Evolutionary conservation across 345 rosid genomes (phyloP).

Genomic region (Lepidium africanum): DNA sequence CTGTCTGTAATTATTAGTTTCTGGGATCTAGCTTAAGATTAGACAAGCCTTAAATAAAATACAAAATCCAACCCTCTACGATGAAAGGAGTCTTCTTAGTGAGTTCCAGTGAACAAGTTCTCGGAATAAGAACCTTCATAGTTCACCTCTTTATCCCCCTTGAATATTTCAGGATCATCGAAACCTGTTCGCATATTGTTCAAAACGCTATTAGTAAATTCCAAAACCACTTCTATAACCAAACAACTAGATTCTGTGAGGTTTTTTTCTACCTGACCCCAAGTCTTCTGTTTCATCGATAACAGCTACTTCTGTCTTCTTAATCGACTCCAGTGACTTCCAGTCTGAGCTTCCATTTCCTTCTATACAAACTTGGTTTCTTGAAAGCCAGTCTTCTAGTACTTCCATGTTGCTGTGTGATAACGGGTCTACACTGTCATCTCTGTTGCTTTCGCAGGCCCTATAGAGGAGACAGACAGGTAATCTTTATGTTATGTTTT

Average conservation of each 20-base stretch:
- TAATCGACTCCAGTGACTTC: constrained; percentile 51
- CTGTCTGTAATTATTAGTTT: neutral
- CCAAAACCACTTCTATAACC: too few species aligned
- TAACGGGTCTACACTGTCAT: constrained; percentile 39
- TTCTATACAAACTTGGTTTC: constrained; percentile 44
- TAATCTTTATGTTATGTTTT: constrained; percentile 10
- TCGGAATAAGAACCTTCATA: constrained; percentile 33
- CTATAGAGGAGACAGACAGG: neutral
- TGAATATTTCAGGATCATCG: constrained; percentile 68
- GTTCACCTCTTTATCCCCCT: constrained; percentile 32
- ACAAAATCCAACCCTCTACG: neutral
- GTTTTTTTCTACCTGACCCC: constrained; percentile 44
- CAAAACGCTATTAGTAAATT: neutral
- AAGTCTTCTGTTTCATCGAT: constrained; percentile 56
- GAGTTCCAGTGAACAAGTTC: constrained; percentile 21
- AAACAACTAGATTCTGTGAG: neutral
- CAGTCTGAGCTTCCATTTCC: constrained; percentile 63
- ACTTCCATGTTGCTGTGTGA: constrained; percentile 37
- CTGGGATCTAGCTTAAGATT: neutral
- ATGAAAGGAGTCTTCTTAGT: neutral
- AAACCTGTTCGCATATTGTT: constrained; percentile 50
- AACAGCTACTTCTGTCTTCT: constrained; percentile 31
- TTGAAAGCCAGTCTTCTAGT: constrained; percentile 73
- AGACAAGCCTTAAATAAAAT: neutral
- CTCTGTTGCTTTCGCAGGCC: constrained; percentile 32